A percentile compares a stretch with the other conserved stretches of the same genome.
These are phyloP conservation scores for Vigna nakashimae DNA, from an alignment of 306 rosid species.

Conservation along the genomic window DNA sequence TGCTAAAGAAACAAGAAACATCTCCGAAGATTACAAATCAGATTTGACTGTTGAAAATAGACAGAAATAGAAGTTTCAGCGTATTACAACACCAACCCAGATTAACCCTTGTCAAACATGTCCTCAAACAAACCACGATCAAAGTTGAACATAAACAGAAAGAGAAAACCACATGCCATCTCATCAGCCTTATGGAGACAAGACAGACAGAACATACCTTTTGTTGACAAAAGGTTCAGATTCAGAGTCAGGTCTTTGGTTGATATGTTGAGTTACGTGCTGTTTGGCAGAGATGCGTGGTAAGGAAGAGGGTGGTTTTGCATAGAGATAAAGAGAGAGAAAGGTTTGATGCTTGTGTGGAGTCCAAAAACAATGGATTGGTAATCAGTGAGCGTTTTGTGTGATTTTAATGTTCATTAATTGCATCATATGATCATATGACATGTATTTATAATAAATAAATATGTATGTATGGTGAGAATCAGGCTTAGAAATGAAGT, in stretches of 20 bases:
- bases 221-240: not conserved
- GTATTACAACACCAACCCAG: slow-evolving; percentile 35
- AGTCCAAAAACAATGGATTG: slow-evolving; percentile 29
- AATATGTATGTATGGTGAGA: not conserved
- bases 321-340: not conserved
- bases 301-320: slow-evolving; percentile 7
- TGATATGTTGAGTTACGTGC: slow-evolving; percentile 8
- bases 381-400: not conserved
- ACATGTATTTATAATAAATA: slow-evolving; percentile 33
- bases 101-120: not conserved
- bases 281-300: slow-evolving; percentile 36
- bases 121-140: not conserved
- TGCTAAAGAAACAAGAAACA: not conserved
- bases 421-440: not conserved
- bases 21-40: slow-evolving; percentile 41
- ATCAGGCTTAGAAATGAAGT: slow-evolving; percentile 1
- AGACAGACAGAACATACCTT: slow-evolving; percentile 42
- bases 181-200: not conserved
- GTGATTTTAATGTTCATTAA: not conserved
- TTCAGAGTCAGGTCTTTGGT: not conserved
- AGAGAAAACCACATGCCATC: not conserved
- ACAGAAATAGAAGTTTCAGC: not conserved
- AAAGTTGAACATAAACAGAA: not conserved
- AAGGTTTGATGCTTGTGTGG: not conserved
- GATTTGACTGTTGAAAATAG: not conserved